phyloP scores from a whole-genome alignment of 768 basidiomycete genomes.

The Russula lepida region DNA sequence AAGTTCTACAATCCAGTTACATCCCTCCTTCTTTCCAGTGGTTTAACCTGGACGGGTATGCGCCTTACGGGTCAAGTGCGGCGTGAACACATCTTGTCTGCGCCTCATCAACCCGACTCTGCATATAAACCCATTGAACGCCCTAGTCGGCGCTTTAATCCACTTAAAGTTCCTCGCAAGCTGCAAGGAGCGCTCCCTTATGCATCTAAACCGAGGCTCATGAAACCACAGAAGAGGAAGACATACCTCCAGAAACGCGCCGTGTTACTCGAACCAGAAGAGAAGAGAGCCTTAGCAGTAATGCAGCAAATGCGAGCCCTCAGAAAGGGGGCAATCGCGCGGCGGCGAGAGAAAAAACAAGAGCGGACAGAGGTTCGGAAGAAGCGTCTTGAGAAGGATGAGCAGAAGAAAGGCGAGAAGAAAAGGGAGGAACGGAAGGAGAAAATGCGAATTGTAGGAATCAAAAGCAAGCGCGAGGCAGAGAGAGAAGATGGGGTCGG shows the following conservation, averaged over 20 bases:
- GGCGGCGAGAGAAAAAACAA: constrained; percentile 81
- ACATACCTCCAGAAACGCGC: constrained; percentile 96
- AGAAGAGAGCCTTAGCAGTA: constrained; percentile 84
- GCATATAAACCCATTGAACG: constrained; percentile 81
- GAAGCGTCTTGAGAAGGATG: constrained; percentile 69
- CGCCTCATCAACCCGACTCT: constrained; percentile 76
- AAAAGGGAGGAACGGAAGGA: constrained; percentile 73
- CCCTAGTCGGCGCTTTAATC: constrained; percentile 77
- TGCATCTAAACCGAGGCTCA: constrained; percentile 83
- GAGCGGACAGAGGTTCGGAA: constrained; percentile 58
- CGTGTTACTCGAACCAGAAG: constrained; percentile 91
- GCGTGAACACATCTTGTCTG: constrained; percentile 74
- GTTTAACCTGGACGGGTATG: constrained; percentile 87
- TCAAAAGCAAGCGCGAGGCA: constrained; percentile 60
- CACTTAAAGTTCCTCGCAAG: constrained; percentile 79
- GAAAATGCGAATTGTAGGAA: constrained; percentile 60
- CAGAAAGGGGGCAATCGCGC: constrained; percentile 75
- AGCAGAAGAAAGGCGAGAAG: constrained; percentile 52
- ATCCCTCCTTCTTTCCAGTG: constrained; percentile 76
- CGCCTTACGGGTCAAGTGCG: constrained; percentile 90
- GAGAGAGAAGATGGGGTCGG: constrained; percentile 51
- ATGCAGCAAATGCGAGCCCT: constrained; percentile 91
- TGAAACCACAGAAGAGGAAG: constrained; percentile 58
- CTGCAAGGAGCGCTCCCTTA: constrained; percentile 89
- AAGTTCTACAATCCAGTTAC: constrained; percentile 97